A percentile compares a stretch with the other conserved stretches of the same genome.
These are phyloP conservation scores for maize (Zea mays) DNA, from an alignment of 176 grass and related monocot species.

Conservation along the genomic window DNA sequence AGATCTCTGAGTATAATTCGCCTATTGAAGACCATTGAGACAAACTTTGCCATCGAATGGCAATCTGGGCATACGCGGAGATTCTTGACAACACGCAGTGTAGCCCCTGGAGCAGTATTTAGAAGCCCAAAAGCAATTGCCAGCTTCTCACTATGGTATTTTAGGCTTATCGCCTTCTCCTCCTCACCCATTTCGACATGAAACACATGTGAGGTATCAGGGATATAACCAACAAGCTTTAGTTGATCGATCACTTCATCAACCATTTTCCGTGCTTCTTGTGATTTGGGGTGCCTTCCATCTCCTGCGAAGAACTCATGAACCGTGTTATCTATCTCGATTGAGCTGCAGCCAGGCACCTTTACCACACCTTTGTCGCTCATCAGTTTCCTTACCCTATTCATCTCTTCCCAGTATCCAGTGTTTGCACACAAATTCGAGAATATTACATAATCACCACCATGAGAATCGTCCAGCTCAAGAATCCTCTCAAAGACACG, in stretches of 20 bases:
- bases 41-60: conserved; percentile 70
- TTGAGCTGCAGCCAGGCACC: conserved; percentile 79
- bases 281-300: conserved; percentile 62
- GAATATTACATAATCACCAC: conserved; percentile 71
- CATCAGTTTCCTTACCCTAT: conserved; percentile 63
- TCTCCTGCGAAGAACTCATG: conserved; percentile 86
- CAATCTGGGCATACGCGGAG: conserved; percentile 72
- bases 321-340: conserved; percentile 63
- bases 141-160: conserved; percentile 78
- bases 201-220: conserved; percentile 70
- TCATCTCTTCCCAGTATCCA: conserved; percentile 71
- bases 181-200: conserved; percentile 71
- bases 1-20: conserved; percentile 78
- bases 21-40: conserved; percentile 63
- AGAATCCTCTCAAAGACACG: conserved; percentile 69
- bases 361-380: conserved; percentile 65
- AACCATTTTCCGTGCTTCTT: conserved; percentile 56
- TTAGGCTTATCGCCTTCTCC: conserved; percentile 57
- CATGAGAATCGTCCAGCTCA: conserved; percentile 73
- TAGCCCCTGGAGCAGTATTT: conserved; percentile 67
- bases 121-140: conserved; percentile 69
- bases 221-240: conserved; percentile 64
- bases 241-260: conserved; percentile 68
- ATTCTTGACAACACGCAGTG: conserved; percentile 72
- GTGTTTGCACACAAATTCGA: conserved; percentile 70